A percentile compares a stretch with the other conserved stretches of the same genome.
Conservation (phyloP, 164 flowering plant species). For the Berberis vulgaris region DNA sequence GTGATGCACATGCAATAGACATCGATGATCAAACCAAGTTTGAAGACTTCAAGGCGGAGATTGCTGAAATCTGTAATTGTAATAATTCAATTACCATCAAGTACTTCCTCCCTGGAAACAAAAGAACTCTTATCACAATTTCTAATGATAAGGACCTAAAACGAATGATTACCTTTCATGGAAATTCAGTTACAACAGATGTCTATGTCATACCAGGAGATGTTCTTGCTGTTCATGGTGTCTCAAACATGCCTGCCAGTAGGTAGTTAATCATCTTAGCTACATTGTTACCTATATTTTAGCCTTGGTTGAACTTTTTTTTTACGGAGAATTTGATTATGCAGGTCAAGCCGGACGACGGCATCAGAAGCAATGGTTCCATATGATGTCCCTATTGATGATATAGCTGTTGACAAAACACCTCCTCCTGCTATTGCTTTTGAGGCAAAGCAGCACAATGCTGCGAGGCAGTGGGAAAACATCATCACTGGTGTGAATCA, state of each 20-base stretch:
- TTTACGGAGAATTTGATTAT: background rate
- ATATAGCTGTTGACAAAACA: background rate
- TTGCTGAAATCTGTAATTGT: background rate
- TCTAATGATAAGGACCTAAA: conserved; percentile 1
- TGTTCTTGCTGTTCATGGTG: background rate
- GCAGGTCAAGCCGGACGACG: background rate
- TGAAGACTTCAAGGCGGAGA: background rate
- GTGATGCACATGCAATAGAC: conserved; percentile 2
- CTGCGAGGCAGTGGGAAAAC: background rate
- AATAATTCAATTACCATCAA: background rate
- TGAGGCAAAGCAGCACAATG: background rate
- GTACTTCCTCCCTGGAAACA: background rate
- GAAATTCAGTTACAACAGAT: background rate
- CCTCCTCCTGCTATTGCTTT: background rate
- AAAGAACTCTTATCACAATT: background rate
- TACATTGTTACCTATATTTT: background rate
- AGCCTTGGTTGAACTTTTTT: background rate
- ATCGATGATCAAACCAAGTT: background rate
- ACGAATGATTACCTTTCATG: background rate
- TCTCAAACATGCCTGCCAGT: background rate
- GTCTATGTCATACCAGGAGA: background rate
- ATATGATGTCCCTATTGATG: background rate
- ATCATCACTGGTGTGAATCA: background rate
- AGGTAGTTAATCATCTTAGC: background rate
- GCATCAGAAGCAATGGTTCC: background rate